Percentiles rank a stretch among this genome's conserved stretches.
Conservation (phyloP, 768 basidiomycete species). For the Russula griseocarnosa region DNA sequence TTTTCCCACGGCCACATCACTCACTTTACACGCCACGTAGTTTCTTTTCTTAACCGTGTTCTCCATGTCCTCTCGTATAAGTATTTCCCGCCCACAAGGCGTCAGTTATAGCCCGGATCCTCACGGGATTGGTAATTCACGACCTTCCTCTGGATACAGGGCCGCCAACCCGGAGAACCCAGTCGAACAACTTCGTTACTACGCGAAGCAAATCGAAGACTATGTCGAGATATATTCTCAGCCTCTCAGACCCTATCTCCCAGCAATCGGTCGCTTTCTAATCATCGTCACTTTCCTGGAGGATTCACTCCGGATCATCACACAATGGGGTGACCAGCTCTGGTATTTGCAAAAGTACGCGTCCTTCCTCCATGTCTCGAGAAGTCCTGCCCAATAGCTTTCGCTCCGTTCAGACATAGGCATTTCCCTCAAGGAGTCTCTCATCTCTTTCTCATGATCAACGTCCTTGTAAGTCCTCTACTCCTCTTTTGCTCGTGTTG, state of each 20-base stretch:
- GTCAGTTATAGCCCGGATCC: conserved; percentile 62
- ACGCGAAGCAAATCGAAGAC: conserved; percentile 82
- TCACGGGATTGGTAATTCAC: conserved; percentile 73
- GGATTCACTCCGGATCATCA: conserved; percentile 88
- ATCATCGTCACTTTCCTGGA: conserved; percentile 99
- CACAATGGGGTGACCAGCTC: conserved; percentile 95
- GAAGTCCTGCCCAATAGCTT: conserved; percentile 7
- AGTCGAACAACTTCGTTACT: conserved; percentile 66
- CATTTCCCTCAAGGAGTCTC: conserved; percentile 95
- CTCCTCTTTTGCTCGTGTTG: neutral
- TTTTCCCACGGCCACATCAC: conserved; percentile 6
- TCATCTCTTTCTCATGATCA: conserved; percentile 86
- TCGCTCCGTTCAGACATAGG: conserved; percentile 62
- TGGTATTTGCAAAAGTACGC: conserved; percentile 96
- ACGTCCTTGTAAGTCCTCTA: conserved; percentile 73
- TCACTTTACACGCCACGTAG: conserved; percentile 7
- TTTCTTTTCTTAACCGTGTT: neutral
- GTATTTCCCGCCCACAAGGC: conserved; percentile 65
- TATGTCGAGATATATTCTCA: conserved; percentile 88
- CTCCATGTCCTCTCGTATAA: conserved; percentile 76
- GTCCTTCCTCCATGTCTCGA: conserved; percentile 18
- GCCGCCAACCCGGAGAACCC: conserved; percentile 81
- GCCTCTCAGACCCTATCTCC: conserved; percentile 90
- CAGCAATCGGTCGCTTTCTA: conserved; percentile 90
- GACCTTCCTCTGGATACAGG: conserved; percentile 66